Percentiles rank a stretch among this genome's conserved stretches.
Evolutionary conservation across 306 rosid genomes (phyloP).

Genomic region (Quercus cerris): DNA sequence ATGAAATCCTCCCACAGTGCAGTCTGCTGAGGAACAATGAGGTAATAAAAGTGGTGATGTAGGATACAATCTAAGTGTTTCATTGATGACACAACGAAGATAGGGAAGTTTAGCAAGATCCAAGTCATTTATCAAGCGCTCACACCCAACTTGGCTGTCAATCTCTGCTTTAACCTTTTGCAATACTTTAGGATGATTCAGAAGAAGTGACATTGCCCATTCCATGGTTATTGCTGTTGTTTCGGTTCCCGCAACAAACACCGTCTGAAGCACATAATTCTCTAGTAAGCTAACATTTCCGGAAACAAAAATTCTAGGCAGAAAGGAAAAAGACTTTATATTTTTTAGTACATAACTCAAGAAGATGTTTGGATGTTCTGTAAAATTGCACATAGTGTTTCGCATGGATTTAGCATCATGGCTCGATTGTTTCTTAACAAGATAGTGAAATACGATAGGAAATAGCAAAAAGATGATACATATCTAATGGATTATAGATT

Average conservation of each 20-base stretch:
- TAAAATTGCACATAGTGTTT: no score
- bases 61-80: constrained; percentile 38
- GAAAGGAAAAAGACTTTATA: no score
- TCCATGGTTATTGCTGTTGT: constrained; percentile 27
- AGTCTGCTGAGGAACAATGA: constrained; percentile 27
- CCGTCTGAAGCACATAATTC: neutral
- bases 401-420: no score
- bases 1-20: constrained; percentile 34
- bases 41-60: constrained; percentile 30
- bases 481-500: no score
- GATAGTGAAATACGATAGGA: no score
- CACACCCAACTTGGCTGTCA: neutral
- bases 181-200: constrained; percentile 25
- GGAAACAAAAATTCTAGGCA: no score
- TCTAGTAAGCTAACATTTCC: no score
- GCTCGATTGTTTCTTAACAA: neutral
- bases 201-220: constrained; percentile 30
- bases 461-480: no score
- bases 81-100: constrained; percentile 20
- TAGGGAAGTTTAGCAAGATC: constrained; percentile 27
- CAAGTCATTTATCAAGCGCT: constrained; percentile 18
- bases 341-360: no score
- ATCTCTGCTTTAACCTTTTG: constrained; percentile 13
- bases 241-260: constrained; percentile 27
- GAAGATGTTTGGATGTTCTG: no score